Evolutionary conservation across 805 yeast genomes (phyloP).

Genomic region (Saccharomycopsis sp.): DNA sequence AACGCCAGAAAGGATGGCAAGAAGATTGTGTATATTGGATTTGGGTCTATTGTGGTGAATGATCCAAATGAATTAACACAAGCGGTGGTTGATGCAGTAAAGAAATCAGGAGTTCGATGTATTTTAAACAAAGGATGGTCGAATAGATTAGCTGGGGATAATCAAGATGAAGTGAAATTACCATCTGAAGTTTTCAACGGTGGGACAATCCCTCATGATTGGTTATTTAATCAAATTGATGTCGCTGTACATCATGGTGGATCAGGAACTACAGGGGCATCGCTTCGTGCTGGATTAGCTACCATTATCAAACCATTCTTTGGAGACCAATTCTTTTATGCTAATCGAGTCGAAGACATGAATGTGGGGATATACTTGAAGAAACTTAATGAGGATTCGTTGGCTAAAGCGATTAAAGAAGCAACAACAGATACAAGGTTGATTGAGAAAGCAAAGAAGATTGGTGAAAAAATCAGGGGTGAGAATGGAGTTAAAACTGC

Average conservation of each 20-base stretch:
- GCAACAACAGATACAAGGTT: constrained; percentile 62
- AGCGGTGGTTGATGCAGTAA: constrained; percentile 73
- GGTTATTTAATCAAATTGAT: constrained; percentile 85
- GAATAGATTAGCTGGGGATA: constrained; percentile 47
- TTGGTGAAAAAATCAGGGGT: constrained; percentile 56
- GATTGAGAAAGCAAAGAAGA: constrained; percentile 53
- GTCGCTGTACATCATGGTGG: constrained; percentile 98
- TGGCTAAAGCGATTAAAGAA: constrained; percentile 62
- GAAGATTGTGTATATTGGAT: constrained; percentile 85
- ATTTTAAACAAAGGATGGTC: constrained; percentile 94
- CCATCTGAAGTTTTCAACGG: constrained; percentile 65
- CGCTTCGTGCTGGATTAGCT: constrained; percentile 79
- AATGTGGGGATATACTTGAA: constrained; percentile 75
- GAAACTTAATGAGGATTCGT: constrained; percentile 55
- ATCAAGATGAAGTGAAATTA: constrained; percentile 36
- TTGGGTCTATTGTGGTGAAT: constrained; percentile 89
- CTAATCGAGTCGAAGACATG: constrained; percentile 76
- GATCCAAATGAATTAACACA: constrained; percentile 72
- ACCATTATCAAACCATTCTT: constrained; percentile 90
- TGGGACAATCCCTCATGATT: constrained; percentile 83
- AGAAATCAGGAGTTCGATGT: constrained; percentile 76
- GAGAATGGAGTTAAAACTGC: constrained; percentile 82
- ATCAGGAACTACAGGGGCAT: constrained; percentile 93
- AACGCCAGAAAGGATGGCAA: constrained; percentile 54
- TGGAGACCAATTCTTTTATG: constrained; percentile 94